These are phyloP conservation scores for Hypoxylon intermedium DNA, from an alignment of 495 filamentous ascomycete genomes.

Conservation along the genomic window DNA sequence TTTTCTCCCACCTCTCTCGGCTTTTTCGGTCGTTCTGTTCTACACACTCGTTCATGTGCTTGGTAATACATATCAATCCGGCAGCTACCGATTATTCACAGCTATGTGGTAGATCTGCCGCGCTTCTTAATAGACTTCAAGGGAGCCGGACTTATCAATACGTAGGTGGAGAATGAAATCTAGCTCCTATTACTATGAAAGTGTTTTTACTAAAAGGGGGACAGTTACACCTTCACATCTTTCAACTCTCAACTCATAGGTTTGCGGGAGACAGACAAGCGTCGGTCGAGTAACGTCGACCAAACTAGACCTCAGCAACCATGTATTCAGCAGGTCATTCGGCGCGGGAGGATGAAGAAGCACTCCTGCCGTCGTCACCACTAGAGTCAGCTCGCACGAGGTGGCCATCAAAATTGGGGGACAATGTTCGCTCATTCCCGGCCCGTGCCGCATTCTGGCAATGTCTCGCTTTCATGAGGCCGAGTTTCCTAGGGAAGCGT, in stretches of 20 bases:
- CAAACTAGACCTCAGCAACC: neutral
- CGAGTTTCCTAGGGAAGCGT: conserved; percentile 33
- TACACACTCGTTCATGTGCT: neutral
- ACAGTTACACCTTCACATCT: conserved; percentile 14
- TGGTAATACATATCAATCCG: neutral
- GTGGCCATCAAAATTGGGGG: conserved; percentile 7
- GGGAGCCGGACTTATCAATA: too few species aligned
- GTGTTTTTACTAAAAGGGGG: conserved; percentile 17
- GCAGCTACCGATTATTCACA: neutral
- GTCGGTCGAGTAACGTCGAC: conserved; percentile 22
- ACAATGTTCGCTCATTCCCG: conserved; percentile 14
- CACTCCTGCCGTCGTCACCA: conserved; percentile 29
- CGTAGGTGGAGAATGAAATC: conserved; percentile 7
- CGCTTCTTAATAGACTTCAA: conserved; percentile 10
- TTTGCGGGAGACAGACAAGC: neutral
- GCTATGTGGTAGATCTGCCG: neutral
- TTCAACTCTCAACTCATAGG: conserved; percentile 8
- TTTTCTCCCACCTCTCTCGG: neutral
- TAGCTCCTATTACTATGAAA: neutral
- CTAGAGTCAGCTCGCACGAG: conserved; percentile 10
- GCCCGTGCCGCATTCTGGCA: conserved; percentile 21
- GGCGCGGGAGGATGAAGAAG: conserved; percentile 35
- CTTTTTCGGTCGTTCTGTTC: conserved; percentile 5
- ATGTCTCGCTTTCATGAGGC: conserved; percentile 28
- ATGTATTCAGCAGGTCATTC: conserved; percentile 29